Evolutionary conservation across 2,329 filamentous ascomycete species (phyloP), one percentile per base, ranked within the genome.

Genomic region (Blastomyces silverae): DNA sequence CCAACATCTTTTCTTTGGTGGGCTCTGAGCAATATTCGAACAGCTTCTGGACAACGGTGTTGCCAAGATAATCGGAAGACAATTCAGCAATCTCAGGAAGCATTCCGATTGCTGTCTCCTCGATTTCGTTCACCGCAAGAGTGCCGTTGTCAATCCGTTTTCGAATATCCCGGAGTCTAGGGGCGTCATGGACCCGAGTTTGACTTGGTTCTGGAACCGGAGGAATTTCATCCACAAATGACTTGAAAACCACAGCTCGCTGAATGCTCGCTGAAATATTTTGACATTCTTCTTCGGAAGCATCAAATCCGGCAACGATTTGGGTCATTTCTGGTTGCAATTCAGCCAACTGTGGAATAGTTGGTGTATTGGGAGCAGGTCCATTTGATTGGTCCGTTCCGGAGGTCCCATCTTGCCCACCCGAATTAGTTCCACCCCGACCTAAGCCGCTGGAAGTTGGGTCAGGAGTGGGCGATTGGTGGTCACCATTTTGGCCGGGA

Each of bases 31-130:
- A 97, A 79, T 91, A 91, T 77, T 99, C 93, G 73, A 99, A 99
- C 57, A 99, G 82, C 79, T 99, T 99, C 79, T 99, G 94, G 22
- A 99, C 93, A n/a, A 99, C 94, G 0, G 94, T 99, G 79, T 99
- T 99, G 71, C 94, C 94, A 42, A 99, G 85, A 72, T 99, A 99
- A 77, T 99, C 94, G 0, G 93, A 96, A 2, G 94, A 85, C 31
- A 99, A 82, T 77, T 99, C 94, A 3, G 92, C 91, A 74, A 99
- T 94, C 76, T 99, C 94, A 11, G 93, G 91, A 20, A 99, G 85
- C 94, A 99, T 99, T 67, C 91, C 90, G 67, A 90, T 83, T 52
- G 94, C 94, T 68, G 94, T 95, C 68, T 87, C 89, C 77, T 99
- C 94, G 70, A 97, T 95, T 76, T 99, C 94, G 22, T 88, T 82